Base-by-base conservation (phyloP, 2,329 filamentous ascomycete species). In the Raffaelea albimanens region DNA sequence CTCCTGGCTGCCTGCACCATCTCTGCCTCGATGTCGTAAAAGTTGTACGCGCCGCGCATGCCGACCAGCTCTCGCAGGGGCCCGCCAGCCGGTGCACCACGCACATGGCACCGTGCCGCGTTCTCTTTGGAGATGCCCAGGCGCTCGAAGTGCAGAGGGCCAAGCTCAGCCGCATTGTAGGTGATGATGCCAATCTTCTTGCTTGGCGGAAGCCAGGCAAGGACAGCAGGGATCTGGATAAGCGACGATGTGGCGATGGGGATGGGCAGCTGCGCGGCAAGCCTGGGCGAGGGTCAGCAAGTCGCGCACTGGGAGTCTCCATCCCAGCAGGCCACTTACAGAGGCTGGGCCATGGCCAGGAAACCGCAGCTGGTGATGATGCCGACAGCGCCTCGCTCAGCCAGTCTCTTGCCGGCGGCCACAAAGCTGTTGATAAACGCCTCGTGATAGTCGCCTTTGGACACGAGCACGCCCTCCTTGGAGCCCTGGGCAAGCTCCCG, bases 171-270 rank as follows among this genome's bases (percentile, higher is more conserved):
- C 9, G 14, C 42, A 20, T 48, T 43, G 39, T 42, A 48, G 9
- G 47, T 48, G n/a, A 48, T 41, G 8, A 48, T 39, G 38, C 47
- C 47, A 29, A 48, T 39, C 13, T 42, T 45, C 34, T 48, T 41
- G 14, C 18, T 25, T 3, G 42, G 47, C 9, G 47, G n/a, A 9
- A 48, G 29, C 42, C 42, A 43, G 5, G 41, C 41, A 8, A 43
- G 25, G 20, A 43, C 19, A 18, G 16, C 20, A 3, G 41, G 41
- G 14, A 48, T 41, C 38, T 48, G 47, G 16, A 48, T 42, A 9
- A 48, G 38, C 13, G 47, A 48, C 11, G 43, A 49, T 8, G 47
- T 49, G 23, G 43, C 47, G 22, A 49, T 43, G 18, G 47, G 47
- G 13, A 49, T 49, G 18, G 47, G 43, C 13, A 49, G 38, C 23